Percentiles rank a stretch among this genome's conserved stretches.
Conservation (phyloP, 1,284 basidiomycete species). For the Mycocalia duriaeana region DNA sequence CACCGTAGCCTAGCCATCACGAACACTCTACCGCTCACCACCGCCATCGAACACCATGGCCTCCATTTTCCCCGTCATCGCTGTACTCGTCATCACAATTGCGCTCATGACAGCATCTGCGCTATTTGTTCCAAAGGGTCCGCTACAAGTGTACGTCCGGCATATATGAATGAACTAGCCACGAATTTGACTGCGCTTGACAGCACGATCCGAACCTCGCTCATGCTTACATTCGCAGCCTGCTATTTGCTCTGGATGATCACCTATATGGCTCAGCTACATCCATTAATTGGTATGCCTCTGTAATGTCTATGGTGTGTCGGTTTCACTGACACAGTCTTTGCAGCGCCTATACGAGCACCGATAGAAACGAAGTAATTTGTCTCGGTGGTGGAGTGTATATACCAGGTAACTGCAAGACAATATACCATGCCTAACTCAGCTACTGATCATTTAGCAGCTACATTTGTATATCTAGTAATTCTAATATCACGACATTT, state of each 20-base stretch:
- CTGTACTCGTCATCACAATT: constrained; percentile 50
- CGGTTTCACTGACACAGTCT: no score
- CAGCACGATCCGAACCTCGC: constrained; percentile 77
- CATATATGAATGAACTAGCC: constrained; percentile 1
- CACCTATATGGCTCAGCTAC: constrained; percentile 87
- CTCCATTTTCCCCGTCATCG: constrained; percentile 49
- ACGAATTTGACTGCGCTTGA: constrained; percentile 1
- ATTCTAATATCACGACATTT: no score
- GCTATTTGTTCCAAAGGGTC: constrained; percentile 76
- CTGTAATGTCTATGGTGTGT: no score
- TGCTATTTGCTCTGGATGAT: constrained; percentile 95
- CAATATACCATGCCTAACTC: no score
- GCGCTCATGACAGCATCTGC: constrained; percentile 65
- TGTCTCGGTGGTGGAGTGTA: no score
- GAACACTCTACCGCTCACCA: background rate
- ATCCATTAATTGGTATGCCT: constrained; percentile 78
- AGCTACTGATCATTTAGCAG: no score
- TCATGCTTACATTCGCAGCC: constrained; percentile 71
- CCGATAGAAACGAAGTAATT: no score
- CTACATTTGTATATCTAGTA: no score
- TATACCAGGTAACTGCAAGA: no score
- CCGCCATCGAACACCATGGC: constrained; percentile 34
- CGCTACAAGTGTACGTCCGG: constrained; percentile 77
- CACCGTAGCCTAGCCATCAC: no score
- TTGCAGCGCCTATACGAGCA: no score